phyloP scores from a whole-genome alignment of 768 basidiomycete species.

The Mrakia hoshinonis region DNA sequence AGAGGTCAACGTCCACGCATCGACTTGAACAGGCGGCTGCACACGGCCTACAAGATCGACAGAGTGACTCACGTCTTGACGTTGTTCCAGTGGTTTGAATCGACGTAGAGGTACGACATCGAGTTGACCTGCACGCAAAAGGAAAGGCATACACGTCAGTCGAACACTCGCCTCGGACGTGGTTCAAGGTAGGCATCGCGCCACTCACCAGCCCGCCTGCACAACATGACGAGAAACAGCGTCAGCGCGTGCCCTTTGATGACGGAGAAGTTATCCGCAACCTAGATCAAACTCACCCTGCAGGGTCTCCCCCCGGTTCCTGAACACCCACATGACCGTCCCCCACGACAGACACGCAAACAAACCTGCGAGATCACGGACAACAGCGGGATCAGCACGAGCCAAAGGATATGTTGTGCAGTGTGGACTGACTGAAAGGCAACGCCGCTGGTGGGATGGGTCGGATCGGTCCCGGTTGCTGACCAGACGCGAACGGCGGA shows the following conservation, averaged over 20 bases:
- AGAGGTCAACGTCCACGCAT: no score
- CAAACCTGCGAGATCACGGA: conserved; percentile 8
- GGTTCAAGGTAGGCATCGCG: neutral
- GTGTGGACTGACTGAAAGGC: conserved; percentile 75
- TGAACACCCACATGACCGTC: conserved; percentile 92
- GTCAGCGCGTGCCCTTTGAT: conserved; percentile 50
- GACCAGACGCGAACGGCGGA: conserved; percentile 41
- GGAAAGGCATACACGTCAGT: neutral
- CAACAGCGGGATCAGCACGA: neutral
- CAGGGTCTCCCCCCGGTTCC: conserved; percentile 74
- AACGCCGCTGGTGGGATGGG: conserved; percentile 75
- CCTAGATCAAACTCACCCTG: conserved; percentile 74
- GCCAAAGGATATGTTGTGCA: conserved; percentile 41
- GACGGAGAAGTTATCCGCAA: conserved; percentile 50
- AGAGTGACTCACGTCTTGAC: conserved; percentile 51
- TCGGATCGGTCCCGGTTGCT: conserved; percentile 23
- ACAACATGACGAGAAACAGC: neutral
- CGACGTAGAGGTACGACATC: conserved; percentile 70
- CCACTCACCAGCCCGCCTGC: neutral
- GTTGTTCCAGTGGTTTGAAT: conserved; percentile 77
- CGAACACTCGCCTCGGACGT: neutral
- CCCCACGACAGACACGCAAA: conserved; percentile 63
- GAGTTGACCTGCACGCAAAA: neutral
- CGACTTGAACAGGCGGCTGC: no score
- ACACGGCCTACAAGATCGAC: no score